Evolutionary conservation across 176 grass and related monocot genomes (phyloP).

Genomic region (Ensete glaucum): DNA sequence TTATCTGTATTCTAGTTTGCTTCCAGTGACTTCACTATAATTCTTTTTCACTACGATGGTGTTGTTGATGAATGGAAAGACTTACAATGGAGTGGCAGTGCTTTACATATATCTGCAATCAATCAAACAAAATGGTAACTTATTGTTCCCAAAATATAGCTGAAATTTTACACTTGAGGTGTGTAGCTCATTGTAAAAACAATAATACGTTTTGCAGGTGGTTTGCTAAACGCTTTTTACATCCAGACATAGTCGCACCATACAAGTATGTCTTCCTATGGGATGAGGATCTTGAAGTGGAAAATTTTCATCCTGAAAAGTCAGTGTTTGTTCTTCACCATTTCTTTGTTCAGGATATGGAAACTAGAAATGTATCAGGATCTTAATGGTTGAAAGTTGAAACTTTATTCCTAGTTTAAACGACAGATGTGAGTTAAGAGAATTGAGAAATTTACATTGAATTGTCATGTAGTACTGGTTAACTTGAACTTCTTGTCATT

Average conservation of each 20-base stretch:
- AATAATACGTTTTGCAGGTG: conserved; percentile 7
- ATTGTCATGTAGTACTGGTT: neutral
- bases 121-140: conserved; percentile 20
- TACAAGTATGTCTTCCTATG: conserved; percentile 17
- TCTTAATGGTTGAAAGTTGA: neutral
- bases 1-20: conserved; percentile 2
- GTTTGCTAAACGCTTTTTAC: conserved; percentile 17
- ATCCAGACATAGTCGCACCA: conserved; percentile 9
- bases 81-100: conserved; percentile 5
- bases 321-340: neutral
- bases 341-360: neutral
- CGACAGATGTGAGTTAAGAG: neutral
- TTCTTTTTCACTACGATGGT: conserved; percentile 15
- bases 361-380: neutral
- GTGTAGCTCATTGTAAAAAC: too few species aligned
- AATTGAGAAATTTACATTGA: neutral
- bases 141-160: neutral
- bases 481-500: neutral
- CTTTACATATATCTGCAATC: conserved; percentile 11
- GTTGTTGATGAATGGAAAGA: conserved; percentile 15
- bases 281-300: conserved; percentile 20
- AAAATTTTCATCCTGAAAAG: conserved; percentile 14
- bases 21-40: neutral
- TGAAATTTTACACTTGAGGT: neutral
- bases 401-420: neutral